phyloP scores from a whole-genome alignment of 495 filamentous ascomycete species.

The Penicillium paxilli region DNA sequence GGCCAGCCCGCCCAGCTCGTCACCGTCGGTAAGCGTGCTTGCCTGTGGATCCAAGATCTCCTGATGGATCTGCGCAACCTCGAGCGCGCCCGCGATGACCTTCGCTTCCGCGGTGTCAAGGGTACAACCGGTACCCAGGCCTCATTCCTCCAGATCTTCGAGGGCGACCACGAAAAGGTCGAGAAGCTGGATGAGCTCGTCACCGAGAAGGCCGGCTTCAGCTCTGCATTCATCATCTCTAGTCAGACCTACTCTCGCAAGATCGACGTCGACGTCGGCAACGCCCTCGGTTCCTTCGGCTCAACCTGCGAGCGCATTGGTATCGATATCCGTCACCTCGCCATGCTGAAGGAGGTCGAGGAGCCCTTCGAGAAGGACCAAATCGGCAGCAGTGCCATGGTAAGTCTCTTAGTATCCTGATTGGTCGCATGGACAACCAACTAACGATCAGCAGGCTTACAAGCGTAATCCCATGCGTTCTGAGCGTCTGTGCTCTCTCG shows the following conservation, averaged over 20 bases:
- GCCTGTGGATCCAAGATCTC: conserved; percentile 86
- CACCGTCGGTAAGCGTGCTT: conserved; percentile 73
- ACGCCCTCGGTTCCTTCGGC: conserved; percentile 80
- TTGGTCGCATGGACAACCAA: conserved; percentile 1
- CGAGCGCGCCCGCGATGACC: conserved; percentile 67
- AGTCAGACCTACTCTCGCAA: conserved; percentile 84
- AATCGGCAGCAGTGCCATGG: conserved; percentile 56
- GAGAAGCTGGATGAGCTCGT: conserved; percentile 73
- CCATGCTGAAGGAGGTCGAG: conserved; percentile 78
- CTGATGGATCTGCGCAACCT: conserved; percentile 84
- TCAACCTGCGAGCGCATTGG: conserved; percentile 75
- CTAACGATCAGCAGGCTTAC: conserved; percentile 62
- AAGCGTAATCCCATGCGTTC: conserved; percentile 91
- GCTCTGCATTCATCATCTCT: conserved; percentile 67
- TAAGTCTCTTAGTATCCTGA: conserved; percentile 15
- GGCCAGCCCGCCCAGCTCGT: conserved; percentile 77
- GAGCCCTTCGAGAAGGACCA: conserved; percentile 82
- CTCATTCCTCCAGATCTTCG: conserved; percentile 81
- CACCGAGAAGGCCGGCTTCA: conserved; percentile 83
- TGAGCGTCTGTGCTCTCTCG: conserved; percentile 79
- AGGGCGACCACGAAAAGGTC: conserved; percentile 75
- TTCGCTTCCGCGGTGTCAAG: conserved; percentile 83
- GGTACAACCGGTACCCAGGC: conserved; percentile 80
- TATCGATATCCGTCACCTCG: conserved; percentile 78
- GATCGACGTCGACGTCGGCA: conserved; percentile 78